Conservation (phyloP, 805 yeast species). For the Pichia occidentalis region DNA sequence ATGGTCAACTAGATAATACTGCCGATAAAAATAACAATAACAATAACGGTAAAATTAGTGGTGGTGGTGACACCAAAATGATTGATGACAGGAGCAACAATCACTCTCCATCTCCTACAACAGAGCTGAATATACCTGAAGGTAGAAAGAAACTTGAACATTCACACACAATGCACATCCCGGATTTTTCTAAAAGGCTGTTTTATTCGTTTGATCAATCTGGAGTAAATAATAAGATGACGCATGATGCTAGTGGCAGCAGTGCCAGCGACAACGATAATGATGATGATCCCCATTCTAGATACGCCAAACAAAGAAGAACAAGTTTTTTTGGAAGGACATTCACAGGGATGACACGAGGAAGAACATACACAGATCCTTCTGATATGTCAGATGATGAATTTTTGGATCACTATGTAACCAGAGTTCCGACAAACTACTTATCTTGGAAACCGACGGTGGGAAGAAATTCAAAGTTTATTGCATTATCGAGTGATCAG, state of each 20-base stretch:
- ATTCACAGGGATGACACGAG: conserved; percentile 12
- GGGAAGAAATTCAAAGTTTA: conserved; percentile 90
- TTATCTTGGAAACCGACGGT: conserved; percentile 87
- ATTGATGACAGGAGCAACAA: no score
- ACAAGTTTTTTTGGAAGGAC: conserved; percentile 17
- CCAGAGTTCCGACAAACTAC: conserved; percentile 43
- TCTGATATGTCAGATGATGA: conserved; percentile 27
- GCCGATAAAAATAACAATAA: neutral
- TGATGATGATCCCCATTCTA: neutral
- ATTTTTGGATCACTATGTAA: conserved; percentile 21
- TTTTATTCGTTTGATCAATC: conserved; percentile 4
- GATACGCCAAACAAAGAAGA: neutral
- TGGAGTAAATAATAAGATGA: no score
- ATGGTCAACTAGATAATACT: neutral
- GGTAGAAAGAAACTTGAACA: neutral
- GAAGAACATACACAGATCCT: conserved; percentile 6
- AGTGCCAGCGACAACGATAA: neutral
- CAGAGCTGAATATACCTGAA: no score
- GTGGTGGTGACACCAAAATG: neutral
- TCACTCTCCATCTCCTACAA: no score
- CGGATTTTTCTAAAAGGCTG: conserved; percentile 6
- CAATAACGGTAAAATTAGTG: neutral
- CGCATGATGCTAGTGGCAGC: no score
- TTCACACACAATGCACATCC: conserved; percentile 9
- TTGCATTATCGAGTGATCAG: conserved; percentile 72